Conservation (phyloP, 805 yeast genomes). For the Yamadazyma insecticola region DNA sequence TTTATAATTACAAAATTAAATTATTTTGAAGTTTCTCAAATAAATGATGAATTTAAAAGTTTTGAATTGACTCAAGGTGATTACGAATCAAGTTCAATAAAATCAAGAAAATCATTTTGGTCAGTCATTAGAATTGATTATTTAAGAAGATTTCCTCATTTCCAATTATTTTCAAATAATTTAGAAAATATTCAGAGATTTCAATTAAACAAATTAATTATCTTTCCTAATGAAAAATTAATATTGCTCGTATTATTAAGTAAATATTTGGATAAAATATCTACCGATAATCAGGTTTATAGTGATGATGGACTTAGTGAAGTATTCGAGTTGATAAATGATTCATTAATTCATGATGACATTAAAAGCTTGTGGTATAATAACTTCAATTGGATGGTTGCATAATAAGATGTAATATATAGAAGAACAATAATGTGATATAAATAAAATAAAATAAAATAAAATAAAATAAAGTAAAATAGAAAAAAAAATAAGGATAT, state of each 20-base stretch:
- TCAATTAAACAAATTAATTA: constrained; percentile 1
- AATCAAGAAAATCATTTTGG: constrained; percentile 29
- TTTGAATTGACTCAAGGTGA: constrained; percentile 17
- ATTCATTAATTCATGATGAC: constrained; percentile 15
- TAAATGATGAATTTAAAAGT: constrained; percentile 16
- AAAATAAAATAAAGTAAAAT: background rate
- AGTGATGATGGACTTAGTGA: background rate
- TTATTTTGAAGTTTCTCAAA: constrained; percentile 20
- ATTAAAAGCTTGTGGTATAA: constrained; percentile 17
- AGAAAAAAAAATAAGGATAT: background rate
- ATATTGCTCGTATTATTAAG: constrained; percentile 15
- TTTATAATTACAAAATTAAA: constrained; percentile 10
- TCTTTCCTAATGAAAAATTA: constrained; percentile 10
- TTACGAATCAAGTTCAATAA: constrained; percentile 17
- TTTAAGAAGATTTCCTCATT: constrained; percentile 6
- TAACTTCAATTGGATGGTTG: constrained; percentile 14
- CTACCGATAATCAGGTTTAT: constrained; percentile 4
- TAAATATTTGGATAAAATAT: constrained; percentile 14
- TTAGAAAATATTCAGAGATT: constrained; percentile 2
- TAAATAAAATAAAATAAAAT: background rate
- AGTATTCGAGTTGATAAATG: constrained; percentile 15
- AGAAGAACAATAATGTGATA: background rate
- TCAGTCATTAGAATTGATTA: constrained; percentile 22
- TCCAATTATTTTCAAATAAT: constrained; percentile 1
- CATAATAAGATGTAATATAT: too few species aligned